Conservation (phyloP, 331 rosid species). For the Saraca asoca region DNA sequence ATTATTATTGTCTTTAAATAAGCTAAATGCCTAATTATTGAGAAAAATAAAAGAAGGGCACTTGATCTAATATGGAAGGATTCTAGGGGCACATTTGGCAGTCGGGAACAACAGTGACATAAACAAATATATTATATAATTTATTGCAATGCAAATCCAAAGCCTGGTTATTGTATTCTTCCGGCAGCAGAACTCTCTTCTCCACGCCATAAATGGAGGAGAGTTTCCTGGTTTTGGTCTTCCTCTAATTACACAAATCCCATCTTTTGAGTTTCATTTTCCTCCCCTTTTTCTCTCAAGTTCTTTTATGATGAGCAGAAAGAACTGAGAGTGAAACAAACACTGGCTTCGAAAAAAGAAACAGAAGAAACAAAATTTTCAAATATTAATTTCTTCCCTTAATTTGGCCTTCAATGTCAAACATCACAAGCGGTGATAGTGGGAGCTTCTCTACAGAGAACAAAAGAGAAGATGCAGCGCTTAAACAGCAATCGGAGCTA, state of each 20-base stretch:
- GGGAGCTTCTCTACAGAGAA: slow-evolving; percentile 76
- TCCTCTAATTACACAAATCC: slow-evolving; percentile 64
- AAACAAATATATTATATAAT: slow-evolving; percentile 34
- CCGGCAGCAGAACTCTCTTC: slow-evolving; percentile 47
- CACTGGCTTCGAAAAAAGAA: no score
- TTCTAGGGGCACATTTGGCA: slow-evolving; percentile 48
- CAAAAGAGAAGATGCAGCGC: slow-evolving; percentile 49
- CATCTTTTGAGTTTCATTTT: slow-evolving; percentile 45
- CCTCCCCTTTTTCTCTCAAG: neutral
- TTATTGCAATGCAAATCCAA: slow-evolving; percentile 44
- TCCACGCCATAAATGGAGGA: slow-evolving; percentile 67
- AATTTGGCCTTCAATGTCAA: slow-evolving; percentile 62
- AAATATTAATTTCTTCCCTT: slow-evolving; percentile 25
- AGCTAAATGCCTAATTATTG: neutral
- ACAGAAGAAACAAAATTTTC: slow-evolving; percentile 26
- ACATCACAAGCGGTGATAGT: slow-evolving; percentile 64
- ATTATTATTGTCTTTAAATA: neutral
- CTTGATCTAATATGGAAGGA: slow-evolving; percentile 20
- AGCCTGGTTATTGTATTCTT: slow-evolving; percentile 55
- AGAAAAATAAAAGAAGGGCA: slow-evolving; percentile 38
- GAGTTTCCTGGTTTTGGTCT: slow-evolving; percentile 91
- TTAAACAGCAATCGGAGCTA: slow-evolving; percentile 39
- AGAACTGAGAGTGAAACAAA: no score
- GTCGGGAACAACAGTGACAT: slow-evolving; percentile 32
- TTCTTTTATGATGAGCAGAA: neutral